Evolutionary conservation across 768 basidiomycete species (phyloP).

Genomic region (Termitomyces sp.): DNA sequence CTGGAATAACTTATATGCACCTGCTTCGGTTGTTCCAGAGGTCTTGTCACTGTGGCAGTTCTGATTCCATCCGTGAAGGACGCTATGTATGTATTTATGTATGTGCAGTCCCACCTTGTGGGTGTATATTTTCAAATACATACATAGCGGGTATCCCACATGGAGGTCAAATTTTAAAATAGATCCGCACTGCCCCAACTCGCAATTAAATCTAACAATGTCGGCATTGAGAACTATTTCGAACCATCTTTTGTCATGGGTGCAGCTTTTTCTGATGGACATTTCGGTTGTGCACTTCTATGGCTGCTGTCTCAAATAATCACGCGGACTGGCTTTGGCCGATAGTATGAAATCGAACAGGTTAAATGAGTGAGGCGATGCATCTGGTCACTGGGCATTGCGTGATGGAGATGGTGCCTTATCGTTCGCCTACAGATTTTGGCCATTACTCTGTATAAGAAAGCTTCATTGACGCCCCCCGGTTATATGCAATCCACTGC

Average conservation of each 20-base stretch:
- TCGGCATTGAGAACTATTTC: background rate
- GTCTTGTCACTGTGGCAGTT: background rate
- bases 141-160: background rate
- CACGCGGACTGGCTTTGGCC: background rate
- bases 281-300: background rate
- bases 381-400: background rate
- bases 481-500: background rate
- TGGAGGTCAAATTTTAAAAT: conserved; percentile 38
- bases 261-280: background rate
- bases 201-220: background rate
- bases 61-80: background rate
- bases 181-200: background rate
- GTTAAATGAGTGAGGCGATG: background rate
- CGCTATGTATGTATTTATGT: no score
- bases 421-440: background rate
- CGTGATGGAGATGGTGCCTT: conserved; percentile 1
- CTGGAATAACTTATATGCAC: background rate
- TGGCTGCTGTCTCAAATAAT: background rate
- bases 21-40: background rate
- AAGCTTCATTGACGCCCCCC: background rate
- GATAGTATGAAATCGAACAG: background rate
- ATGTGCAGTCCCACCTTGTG: background rate
- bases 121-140: background rate
- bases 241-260: background rate
- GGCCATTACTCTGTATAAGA: background rate